Percentiles rank a stretch among this genome's conserved stretches.
These are phyloP conservation scores for Hyaloperonospora arabidopsidis DNA, from an alignment of 352 stramenopile genomes.

Conservation along the genomic window DNA sequence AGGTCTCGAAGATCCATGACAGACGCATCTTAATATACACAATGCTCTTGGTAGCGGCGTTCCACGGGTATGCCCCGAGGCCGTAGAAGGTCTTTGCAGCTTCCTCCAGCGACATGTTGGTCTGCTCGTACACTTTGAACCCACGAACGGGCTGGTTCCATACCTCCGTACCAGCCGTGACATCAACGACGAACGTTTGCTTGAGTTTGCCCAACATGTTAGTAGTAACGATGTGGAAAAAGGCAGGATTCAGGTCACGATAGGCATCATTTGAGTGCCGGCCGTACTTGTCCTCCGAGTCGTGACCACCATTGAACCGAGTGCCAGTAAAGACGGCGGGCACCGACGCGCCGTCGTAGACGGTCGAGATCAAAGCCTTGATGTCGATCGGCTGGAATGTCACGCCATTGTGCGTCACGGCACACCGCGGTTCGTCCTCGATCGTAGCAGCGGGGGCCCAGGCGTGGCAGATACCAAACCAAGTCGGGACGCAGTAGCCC, in stretches of 20 bases:
- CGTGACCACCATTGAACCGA: constrained; percentile 28
- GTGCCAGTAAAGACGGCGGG: constrained; percentile 32
- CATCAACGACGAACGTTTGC: constrained; percentile 36
- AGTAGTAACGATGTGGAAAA: constrained; percentile 35
- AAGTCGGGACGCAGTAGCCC: constrained; percentile 37
- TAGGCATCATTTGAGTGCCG: constrained; percentile 28
- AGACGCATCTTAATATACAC: constrained; percentile 37
- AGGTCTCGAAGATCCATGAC: constrained; percentile 37
- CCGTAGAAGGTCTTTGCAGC: constrained; percentile 32
- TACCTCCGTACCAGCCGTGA: constrained; percentile 28
- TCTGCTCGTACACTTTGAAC: constrained; percentile 33
- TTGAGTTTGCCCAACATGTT: constrained; percentile 39
- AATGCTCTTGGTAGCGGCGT: constrained; percentile 31
- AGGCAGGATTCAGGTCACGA: constrained; percentile 41
- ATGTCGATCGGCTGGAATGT: constrained; percentile 45
- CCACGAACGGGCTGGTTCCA: constrained; percentile 48
- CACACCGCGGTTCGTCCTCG: constrained; percentile 36
- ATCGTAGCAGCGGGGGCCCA: constrained; percentile 36
- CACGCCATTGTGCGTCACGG: constrained; percentile 37
- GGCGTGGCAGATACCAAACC: constrained; percentile 50
- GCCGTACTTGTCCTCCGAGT: constrained; percentile 32
- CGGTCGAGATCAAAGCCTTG: constrained; percentile 36
- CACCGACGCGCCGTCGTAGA: constrained; percentile 31
- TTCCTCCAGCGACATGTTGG: constrained; percentile 23
- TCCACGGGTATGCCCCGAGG: constrained; percentile 40